Conservation (phyloP, 768 basidiomycete genomes). For the Clitopilus hobsonii region DNA sequence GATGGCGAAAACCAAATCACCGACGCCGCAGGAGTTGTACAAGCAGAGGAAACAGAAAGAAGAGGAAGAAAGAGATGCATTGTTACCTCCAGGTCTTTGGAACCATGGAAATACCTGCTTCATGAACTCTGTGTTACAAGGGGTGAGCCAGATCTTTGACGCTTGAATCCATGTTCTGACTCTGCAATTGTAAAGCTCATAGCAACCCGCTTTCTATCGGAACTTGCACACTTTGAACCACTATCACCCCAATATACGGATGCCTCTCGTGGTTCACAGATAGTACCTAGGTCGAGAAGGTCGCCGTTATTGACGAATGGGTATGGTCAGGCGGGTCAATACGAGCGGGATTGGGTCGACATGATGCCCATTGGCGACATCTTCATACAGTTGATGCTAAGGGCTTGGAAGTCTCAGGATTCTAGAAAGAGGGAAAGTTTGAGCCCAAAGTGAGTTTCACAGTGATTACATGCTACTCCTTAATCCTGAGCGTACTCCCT, state of each 20-base stretch:
- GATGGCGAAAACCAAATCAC: slow-evolving; percentile 54
- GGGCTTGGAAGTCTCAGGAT: slow-evolving; percentile 62
- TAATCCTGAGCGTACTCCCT: not conserved
- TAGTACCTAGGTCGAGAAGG: slow-evolving; percentile 37
- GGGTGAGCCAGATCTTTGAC: slow-evolving; percentile 44
- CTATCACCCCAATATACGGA: slow-evolving; percentile 28
- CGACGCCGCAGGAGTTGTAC: slow-evolving; percentile 62
- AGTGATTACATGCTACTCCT: not conserved
- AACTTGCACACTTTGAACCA: slow-evolving; percentile 51
- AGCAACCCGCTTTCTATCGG: slow-evolving; percentile 57
- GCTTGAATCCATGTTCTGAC: not conserved
- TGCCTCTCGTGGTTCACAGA: slow-evolving; percentile 29
- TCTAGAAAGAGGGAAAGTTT: slow-evolving; percentile 44
- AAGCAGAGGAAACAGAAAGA: slow-evolving; percentile 53
- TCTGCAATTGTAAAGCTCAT: slow-evolving; percentile 42
- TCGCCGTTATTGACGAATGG: slow-evolving; percentile 72
- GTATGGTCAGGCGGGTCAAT: slow-evolving; percentile 45
- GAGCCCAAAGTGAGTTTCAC: slow-evolving; percentile 59
- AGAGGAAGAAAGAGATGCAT: slow-evolving; percentile 54
- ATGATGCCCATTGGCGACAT: slow-evolving; percentile 69
- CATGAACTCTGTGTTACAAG: slow-evolving; percentile 93
- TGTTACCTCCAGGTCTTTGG: slow-evolving; percentile 67
- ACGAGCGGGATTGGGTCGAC: slow-evolving; percentile 49
- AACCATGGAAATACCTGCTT: slow-evolving; percentile 93
- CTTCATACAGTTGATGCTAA: slow-evolving; percentile 55